Evolutionary conservation across 2,329 filamentous ascomycete genomes (phyloP).

Genomic region (Xylariaceae sp.): DNA sequence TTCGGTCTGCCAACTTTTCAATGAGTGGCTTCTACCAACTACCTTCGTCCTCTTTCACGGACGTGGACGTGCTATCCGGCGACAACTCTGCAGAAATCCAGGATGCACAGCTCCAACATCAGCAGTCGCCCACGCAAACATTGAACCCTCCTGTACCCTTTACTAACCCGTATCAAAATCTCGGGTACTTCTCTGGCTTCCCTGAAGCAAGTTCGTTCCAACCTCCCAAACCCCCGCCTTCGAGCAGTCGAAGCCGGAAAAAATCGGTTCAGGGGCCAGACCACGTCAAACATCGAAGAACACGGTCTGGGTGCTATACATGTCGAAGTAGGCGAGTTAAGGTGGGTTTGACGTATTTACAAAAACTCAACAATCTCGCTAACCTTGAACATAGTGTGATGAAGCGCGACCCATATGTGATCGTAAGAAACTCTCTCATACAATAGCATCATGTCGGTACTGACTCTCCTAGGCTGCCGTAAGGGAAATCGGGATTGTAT

Average conservation of each 20-base stretch:
- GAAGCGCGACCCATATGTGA: conserved; percentile 85
- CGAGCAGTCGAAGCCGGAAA: conserved; percentile 42
- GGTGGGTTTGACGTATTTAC: conserved; percentile 46
- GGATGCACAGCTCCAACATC: conserved; percentile 38
- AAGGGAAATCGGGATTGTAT: conserved; percentile 89
- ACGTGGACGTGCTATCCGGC: conserved; percentile 35
- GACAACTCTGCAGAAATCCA: conserved; percentile 40
- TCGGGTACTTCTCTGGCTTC: conserved; percentile 49
- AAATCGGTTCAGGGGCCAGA: conserved; percentile 54
- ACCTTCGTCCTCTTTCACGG: conserved; percentile 51
- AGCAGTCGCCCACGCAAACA: conserved; percentile 29
- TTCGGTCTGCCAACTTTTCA: conserved; percentile 15
- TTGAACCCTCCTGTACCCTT: conserved; percentile 32
- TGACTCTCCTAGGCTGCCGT: conserved; percentile 63
- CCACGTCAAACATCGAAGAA: conserved; percentile 87
- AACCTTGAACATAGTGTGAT: conserved; percentile 67
- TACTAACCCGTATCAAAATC: conserved; percentile 42
- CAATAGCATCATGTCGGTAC: conserved; percentile 10
- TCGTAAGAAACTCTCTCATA: conserved; percentile 42
- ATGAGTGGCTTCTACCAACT: conserved; percentile 58
- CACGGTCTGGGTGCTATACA: conserved; percentile 88
- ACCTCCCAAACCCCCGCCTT: conserved; percentile 43
- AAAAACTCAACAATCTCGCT: conserved; percentile 13
- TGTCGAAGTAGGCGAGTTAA: conserved; percentile 86
- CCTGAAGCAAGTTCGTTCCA: conserved; percentile 48